Conservation (phyloP, 306 rosid genomes). For the Coriaria nepalensis region DNA sequence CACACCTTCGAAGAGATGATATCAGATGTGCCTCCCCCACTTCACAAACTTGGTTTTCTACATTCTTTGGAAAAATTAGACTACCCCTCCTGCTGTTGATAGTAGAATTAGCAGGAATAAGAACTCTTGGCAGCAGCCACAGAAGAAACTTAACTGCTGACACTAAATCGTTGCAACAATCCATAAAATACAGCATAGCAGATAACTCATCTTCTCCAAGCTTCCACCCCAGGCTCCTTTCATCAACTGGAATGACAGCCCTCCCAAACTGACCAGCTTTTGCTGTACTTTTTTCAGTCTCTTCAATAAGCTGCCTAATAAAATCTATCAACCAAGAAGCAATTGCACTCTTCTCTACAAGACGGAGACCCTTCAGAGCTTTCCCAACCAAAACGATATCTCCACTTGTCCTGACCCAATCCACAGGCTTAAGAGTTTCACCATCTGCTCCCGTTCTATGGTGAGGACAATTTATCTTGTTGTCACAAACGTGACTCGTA, state of each 20-base stretch:
- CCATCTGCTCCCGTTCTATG: slow-evolving; percentile 55
- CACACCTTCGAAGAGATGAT: slow-evolving; percentile 77
- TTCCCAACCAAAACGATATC: slow-evolving; percentile 70
- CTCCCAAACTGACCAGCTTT: slow-evolving; percentile 75
- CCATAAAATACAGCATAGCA: slow-evolving; percentile 57
- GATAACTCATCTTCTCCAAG: slow-evolving; percentile 88
- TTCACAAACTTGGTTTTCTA: slow-evolving; percentile 67
- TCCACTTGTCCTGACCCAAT: slow-evolving; percentile 28
- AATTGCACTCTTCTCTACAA: slow-evolving; percentile 68
- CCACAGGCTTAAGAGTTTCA: slow-evolving; percentile 42
- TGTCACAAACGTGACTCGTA: slow-evolving; percentile 86
- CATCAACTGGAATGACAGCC: slow-evolving; percentile 43
- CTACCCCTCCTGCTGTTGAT: slow-evolving; percentile 61
- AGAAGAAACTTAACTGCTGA: slow-evolving; percentile 71
- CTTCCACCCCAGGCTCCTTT: slow-evolving; percentile 66
- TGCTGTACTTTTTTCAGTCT: slow-evolving; percentile 39
- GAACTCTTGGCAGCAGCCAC: slow-evolving; percentile 85
- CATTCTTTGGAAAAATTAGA: slow-evolving; percentile 48
- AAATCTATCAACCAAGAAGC: slow-evolving; percentile 57
- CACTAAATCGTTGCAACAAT: slow-evolving; percentile 63
- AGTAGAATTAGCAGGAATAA: slow-evolving; percentile 43
- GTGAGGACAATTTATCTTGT: slow-evolving; percentile 69
- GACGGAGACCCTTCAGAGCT: slow-evolving; percentile 47
- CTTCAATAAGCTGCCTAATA: slow-evolving; percentile 56
- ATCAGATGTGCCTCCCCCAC: slow-evolving; percentile 83